Evolutionary conservation across 192 early-diverging fungal genomes (phyloP), one percentile per base, ranked within the genome.

Genomic region (Haplosporangium gracile): DNA sequence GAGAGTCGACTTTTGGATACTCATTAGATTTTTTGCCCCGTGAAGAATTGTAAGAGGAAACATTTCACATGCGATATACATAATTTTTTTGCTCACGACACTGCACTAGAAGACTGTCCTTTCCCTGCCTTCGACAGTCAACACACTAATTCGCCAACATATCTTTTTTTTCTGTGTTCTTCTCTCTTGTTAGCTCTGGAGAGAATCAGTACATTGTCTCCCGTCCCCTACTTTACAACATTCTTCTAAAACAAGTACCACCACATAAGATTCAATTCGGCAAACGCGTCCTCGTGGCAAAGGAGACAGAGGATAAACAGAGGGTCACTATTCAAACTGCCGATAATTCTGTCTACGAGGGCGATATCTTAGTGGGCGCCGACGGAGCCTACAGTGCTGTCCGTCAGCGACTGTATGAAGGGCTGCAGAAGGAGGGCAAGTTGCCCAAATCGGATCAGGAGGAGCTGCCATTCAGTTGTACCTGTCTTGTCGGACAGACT

Each of bases 341-440:
- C 20, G 77, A 84, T 32, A 78, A 74, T 53, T 63, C 72, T 0
- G 60, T 72, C 0, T 74, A 78, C 43, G 72, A 75, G 1, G 76
- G 72, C 18, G 82, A 84, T 8, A 79, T 84, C 10, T 65, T 84
- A n/a, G 68, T 84, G 1, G 82, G 82, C 1, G 77, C 82, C 6
- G 82, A 84, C 26, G 82, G 82, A 6, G 82, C 82, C 3, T 84
- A 84, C 43, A 75, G 72, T 5, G 82, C 76, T 4, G 82, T 84
- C 1, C 82, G 82, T 18, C 82, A 84, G 38, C 36, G 77, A 10
- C 65, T 84, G 11, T 84, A 84, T 32, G 74, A 84, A 16, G 29
- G 60, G 32, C 34, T 84, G 72, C 5, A 36, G 0, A 75, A 75
- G 60, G 53, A 79, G 3, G 82, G 73, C 4, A 73, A 70, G 3